Evolutionary conservation across 331 rosid species (phyloP), one percentile per base, ranked within the genome.

Genomic region (Spiraea crenata): DNA sequence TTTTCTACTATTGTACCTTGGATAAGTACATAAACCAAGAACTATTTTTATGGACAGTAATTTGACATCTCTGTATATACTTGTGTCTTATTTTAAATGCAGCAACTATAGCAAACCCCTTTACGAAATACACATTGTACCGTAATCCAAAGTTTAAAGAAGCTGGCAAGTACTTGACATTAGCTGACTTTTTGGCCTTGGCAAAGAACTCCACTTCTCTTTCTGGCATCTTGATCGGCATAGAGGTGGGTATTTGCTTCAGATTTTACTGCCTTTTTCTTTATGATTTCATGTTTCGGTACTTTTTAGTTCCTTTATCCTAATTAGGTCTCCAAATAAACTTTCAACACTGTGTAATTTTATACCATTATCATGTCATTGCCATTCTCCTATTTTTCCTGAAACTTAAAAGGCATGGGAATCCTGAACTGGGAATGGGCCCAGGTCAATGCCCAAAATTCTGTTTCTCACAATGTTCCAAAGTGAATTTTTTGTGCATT

Each of bases 111-210:
- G 72, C 75, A 80, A 88, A 14, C 68, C 99, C 96, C 14, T 81
- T 0, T 5, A 0, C 85, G 3, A 54, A 2, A 1, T 87, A 3
- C 82, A 3, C 0, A 9, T 52, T 95, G 83, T 40, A 0, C 74
- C 83, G 99, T 71, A 95, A 87, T 79, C 93, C 96, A 74, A 74
- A 11, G 52, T 3, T 0, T 80, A 77, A 65, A 75, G 74, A 4
- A 19, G 66, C 9, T 3, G 99, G 99, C 69, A 42, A 6, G 0
- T 81, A 85, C 75, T 0, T 87, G 47, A 74, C 83, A 19, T 79
- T 95, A 68, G 59, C 89, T n/a, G 90, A 87, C 5, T 95, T 95
- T 83, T 82, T 95, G 87, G 66, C 82, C 51, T 77, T 95, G 86
- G 69, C 97, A 47, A 89, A 89, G 83, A 87, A 66, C 12, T 63